Conservation (phyloP, 208 protist genomes). For the Naegleria lovaniensis region DNA sequence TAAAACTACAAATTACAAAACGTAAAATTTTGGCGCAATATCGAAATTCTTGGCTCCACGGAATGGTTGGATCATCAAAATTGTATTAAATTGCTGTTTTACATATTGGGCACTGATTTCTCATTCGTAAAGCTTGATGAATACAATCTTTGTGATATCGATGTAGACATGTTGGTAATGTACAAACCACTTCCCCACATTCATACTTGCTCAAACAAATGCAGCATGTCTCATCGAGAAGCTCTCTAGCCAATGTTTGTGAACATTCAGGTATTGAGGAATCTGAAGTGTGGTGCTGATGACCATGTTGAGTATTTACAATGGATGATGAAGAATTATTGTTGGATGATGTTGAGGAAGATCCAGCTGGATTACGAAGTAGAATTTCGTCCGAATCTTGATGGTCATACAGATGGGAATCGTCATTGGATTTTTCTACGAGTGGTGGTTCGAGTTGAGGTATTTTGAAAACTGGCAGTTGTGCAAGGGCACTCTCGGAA, state of each 20-base stretch:
- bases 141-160: neutral
- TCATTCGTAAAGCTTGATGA: constrained; percentile 1
- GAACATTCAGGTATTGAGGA: neutral
- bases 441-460: neutral
- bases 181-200: neutral
- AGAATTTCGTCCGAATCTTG: too few species aligned
- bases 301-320: neutral
- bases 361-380: too few species aligned
- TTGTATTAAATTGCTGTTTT: neutral
- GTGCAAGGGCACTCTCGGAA: neutral
- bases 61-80: too few species aligned
- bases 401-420: neutral
- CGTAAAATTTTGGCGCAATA: too few species aligned
- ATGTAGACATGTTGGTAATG: neutral
- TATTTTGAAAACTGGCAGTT: neutral
- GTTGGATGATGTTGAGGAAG: neutral
- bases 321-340: neutral
- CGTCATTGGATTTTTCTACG: neutral
- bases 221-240: neutral
- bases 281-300: too few species aligned
- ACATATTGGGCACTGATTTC: neutral
- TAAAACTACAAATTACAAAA: too few species aligned
- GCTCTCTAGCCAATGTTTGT: neutral
- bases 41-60: too few species aligned
- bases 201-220: neutral